A percentile compares a stretch with the other conserved stretches of the same genome.
These are phyloP conservation scores for Hymenoscyphus linearis DNA, from an alignment of 2,329 filamentous ascomycete genomes.

Conservation along the genomic window DNA sequence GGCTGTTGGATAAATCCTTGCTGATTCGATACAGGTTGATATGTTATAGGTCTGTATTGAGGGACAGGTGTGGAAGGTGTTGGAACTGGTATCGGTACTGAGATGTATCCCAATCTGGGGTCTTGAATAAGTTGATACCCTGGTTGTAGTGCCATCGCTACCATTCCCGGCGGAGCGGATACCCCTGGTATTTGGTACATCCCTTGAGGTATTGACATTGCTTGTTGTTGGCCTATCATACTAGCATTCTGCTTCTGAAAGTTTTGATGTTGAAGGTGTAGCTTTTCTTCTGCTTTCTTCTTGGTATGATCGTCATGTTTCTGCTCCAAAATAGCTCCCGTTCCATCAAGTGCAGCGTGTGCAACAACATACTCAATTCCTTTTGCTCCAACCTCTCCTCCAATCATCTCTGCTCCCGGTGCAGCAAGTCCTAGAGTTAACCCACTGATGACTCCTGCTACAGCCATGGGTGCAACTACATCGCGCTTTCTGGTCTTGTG, in stretches of 20 bases:
- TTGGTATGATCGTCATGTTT: conserved; percentile 33
- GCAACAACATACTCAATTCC: conserved; percentile 34
- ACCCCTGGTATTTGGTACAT: conserved; percentile 3
- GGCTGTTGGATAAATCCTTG: conserved; percentile 4
- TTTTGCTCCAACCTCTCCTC: conserved; percentile 34
- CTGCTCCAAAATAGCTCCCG: conserved; percentile 35
- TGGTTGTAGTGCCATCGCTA: conserved; percentile 6
- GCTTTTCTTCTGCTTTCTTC: conserved; percentile 34
- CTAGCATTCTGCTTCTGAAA: conserved; percentile 30
- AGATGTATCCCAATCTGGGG: conserved; percentile 5
- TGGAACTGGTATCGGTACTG: background rate
- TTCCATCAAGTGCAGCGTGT: conserved; percentile 35
- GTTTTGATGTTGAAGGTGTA: conserved; percentile 32
- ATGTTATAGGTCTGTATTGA: background rate
- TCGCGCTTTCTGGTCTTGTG: conserved; percentile 39
- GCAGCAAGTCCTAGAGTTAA: conserved; percentile 35
- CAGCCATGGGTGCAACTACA: conserved; percentile 36
- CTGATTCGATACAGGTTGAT: conserved; percentile 6
- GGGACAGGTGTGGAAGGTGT: background rate
- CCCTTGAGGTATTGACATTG: conserved; percentile 1
- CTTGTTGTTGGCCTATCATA: conserved; percentile 11
- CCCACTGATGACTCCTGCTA: conserved; percentile 35
- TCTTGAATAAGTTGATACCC: background rate
- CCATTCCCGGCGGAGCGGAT: conserved; percentile 3
- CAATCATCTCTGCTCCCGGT: conserved; percentile 34